Evolutionary conservation across 345 rosid species (phyloP), one percentile per base, ranked within the genome.

Genomic region (Eucalyptus guilfoylei): DNA sequence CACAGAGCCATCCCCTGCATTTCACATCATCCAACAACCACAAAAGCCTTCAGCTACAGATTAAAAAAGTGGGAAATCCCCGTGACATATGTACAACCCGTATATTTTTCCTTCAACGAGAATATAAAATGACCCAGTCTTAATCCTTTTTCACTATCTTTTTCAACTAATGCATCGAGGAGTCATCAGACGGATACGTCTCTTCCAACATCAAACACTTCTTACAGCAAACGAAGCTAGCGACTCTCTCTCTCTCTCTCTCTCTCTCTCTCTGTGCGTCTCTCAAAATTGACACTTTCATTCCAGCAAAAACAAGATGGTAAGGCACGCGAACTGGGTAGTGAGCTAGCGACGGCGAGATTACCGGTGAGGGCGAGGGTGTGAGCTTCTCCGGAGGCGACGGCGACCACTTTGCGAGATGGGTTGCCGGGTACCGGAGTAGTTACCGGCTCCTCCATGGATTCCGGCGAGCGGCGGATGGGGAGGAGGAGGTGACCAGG

Each of bases 361-460:
- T 88, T 93, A 96, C 99, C 97, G 13, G 97, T 87, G 32, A 97
- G 96, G 80, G 94, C 97, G 37, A 97, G 94, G 87, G 97, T 94
- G 89, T 97, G 99, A 89, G 96, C 92, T 95, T 97, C 99, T 12
- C 98, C 99, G 89, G 98, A 94, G 85, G 96, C 94, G 45, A 95
- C 49, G 30, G 94, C 87, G 44, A 90, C 67, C 28, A 95, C 91
- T 89, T 93, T 95, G 60, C 89, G 92, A 60, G 94, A 94, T 14
- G 93, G 83, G 88, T 93, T 91, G 34, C 89, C 91, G 60, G 95
- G 86, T 23, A 24, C 89, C 50, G 87, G 80, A 88, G 76, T 23
- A 6, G 90, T 4, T 58, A 58, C 88, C 76, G 81, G 19, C 48
- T 34, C 90, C 49, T 93, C 97, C 99, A 96, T 96, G 50, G 88